Evolutionary conservation across 2,329 filamentous ascomycete species (phyloP).

Genomic region (Diaporthe eres): DNA sequence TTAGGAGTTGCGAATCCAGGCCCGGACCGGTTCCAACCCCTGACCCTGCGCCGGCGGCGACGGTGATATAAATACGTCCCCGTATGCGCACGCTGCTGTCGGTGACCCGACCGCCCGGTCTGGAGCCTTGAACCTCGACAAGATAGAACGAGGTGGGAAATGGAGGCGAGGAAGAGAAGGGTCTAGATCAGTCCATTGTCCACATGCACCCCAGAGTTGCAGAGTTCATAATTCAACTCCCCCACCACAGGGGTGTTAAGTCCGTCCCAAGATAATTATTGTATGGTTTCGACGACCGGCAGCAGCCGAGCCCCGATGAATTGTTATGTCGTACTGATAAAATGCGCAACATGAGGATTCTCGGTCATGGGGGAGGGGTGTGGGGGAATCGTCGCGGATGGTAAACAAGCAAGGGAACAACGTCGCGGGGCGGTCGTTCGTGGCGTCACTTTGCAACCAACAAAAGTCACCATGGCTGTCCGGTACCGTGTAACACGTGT

Average conservation of each 20-base stretch:
- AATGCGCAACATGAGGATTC: neutral
- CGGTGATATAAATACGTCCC: slow-evolving; percentile 28
- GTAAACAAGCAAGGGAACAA: neutral
- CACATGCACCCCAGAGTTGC: neutral
- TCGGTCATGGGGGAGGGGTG: neutral
- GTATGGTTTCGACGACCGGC: neutral
- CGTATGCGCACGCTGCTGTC: neutral
- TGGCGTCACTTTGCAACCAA: slow-evolving; percentile 3
- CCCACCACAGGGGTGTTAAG: neutral
- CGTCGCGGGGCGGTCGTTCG: neutral
- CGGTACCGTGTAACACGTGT: slow-evolving; percentile 4
- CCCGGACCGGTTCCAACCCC: neutral
- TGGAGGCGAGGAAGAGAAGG: neutral
- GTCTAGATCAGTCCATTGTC: slow-evolving; percentile 19
- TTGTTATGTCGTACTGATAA: slow-evolving; percentile 14
- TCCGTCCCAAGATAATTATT: neutral
- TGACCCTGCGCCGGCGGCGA: neutral
- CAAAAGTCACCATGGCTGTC: neutral
- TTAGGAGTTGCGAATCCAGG: neutral
- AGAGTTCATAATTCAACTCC: neutral
- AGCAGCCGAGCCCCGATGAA: slow-evolving; percentile 6
- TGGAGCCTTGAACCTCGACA: slow-evolving; percentile 13
- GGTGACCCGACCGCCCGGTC: slow-evolving; percentile 17
- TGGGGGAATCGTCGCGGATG: neutral
- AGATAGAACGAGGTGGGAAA: neutral